Evolutionary conservation across 139 green algal genomes (phyloP).

Genomic region (Yamagishiella unicocca): DNA sequence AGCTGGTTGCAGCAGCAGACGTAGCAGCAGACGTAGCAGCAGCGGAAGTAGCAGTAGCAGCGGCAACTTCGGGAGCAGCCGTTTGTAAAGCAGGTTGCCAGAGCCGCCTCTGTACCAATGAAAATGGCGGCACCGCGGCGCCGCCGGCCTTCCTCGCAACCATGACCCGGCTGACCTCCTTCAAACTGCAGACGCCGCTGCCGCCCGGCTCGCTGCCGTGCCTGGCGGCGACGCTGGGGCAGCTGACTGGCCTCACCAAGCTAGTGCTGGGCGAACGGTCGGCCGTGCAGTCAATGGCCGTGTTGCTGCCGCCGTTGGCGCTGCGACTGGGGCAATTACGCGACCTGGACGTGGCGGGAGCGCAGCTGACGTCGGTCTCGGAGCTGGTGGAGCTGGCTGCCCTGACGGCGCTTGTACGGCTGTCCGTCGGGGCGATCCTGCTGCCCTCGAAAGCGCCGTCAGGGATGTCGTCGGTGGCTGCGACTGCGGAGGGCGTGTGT

Average conservation of each 20-base stretch:
- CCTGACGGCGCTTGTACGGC: not conserved
- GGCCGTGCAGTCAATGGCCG: not conserved
- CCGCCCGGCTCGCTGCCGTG: not conserved
- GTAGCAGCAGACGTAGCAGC: not conserved
- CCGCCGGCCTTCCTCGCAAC: not conserved
- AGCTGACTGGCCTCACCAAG: slow-evolving; percentile 3
- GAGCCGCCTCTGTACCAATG: too few relatives aligned
- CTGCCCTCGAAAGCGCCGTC: not conserved
- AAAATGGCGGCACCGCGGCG: not conserved
- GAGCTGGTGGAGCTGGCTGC: slow-evolving; percentile 4
- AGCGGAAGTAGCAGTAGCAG: not conserved
- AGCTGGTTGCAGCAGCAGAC: not conserved
- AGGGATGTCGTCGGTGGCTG: not conserved
- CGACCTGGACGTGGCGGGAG: not conserved
- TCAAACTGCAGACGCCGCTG: slow-evolving; percentile 19
- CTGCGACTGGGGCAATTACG: not conserved
- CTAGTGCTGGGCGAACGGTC: not conserved
- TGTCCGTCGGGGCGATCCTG: not conserved
- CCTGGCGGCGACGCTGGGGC: not conserved
- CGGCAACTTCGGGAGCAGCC: not conserved
- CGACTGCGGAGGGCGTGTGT: too few relatives aligned
- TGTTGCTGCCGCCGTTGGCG: not conserved
- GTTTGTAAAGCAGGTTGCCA: too few relatives aligned
- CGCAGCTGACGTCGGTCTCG: too few relatives aligned
- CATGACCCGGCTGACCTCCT: not conserved